Percentiles rank a stretch among this genome's conserved stretches.
Evolutionary conservation across 2,329 filamentous ascomycete genomes (phyloP).

Genomic region (Colletotrichum sp.): DNA sequence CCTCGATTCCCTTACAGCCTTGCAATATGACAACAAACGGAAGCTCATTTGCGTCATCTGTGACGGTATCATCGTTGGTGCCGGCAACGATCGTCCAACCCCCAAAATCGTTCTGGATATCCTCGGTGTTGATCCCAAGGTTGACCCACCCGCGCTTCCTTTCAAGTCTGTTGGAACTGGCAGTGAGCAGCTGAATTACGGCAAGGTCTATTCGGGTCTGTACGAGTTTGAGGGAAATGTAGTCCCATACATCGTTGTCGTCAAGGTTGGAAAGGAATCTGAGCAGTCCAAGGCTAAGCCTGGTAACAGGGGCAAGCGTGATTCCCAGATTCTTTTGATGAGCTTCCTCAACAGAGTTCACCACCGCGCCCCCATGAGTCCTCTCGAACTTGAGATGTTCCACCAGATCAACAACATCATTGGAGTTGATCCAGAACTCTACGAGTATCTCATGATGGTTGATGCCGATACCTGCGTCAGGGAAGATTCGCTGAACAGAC

Average conservation of each 20-base stretch:
- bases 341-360: constrained; percentile 98
- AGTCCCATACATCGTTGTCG: constrained; percentile 92
- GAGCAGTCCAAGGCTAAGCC: constrained; percentile 91
- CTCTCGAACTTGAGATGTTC: constrained; percentile 96
- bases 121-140: constrained; percentile 93
- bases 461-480: constrained; percentile 95
- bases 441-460: constrained; percentile 97
- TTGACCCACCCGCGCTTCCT: constrained; percentile 90
- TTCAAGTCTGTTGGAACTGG: constrained; percentile 93
- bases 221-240: constrained; percentile 99
- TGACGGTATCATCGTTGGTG: constrained; percentile 95
- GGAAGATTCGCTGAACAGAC: constrained; percentile 89
- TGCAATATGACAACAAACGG: constrained; percentile 97
- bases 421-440: constrained; percentile 94
- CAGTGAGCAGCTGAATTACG: constrained; percentile 94
- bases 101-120: constrained; percentile 98
- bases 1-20: constrained; percentile 89
- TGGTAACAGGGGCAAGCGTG: constrained; percentile 97
- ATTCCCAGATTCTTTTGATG: constrained; percentile 95
- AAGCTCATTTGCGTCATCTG: constrained; percentile 97
- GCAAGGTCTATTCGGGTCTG: constrained; percentile 96
- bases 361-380: constrained; percentile 91
- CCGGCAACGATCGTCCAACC: constrained; percentile 94
- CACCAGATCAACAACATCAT: constrained; percentile 99
- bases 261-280: constrained; percentile 97